phyloP scores from a whole-genome alignment of 805 yeast genomes.

The Teunomyces lycoperdinae region DNA sequence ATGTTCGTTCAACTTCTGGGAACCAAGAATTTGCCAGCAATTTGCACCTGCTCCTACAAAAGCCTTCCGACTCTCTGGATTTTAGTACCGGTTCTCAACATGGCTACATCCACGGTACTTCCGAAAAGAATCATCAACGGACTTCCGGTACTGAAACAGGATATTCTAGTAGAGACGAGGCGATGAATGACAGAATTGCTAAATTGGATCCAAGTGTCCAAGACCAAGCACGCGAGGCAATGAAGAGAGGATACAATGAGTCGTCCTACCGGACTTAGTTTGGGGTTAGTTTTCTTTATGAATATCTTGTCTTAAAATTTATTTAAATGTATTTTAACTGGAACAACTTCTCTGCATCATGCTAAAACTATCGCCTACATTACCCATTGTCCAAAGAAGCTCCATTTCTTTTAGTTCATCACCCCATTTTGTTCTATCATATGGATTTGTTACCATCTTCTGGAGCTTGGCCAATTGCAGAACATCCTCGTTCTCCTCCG shows the following conservation, averaged over 20 bases:
- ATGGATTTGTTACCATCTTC: constrained; percentile 75
- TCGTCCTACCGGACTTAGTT: constrained; percentile 13
- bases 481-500: constrained; percentile 52
- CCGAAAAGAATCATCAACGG: not conserved
- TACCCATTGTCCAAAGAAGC: constrained; percentile 51
- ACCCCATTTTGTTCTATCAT: constrained; percentile 66
- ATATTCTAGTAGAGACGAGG: constrained; percentile 35
- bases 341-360: constrained; percentile 81
- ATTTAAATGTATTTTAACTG: constrained; percentile 17
- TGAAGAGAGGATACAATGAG: constrained; percentile 38
- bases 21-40: not conserved
- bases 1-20: not conserved
- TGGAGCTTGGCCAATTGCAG: constrained; percentile 57
- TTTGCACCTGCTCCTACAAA: not conserved
- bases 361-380: constrained; percentile 48
- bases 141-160: constrained; percentile 9
- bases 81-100: not conserved
- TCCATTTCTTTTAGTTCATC: constrained; percentile 58
- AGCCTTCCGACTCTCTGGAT: not conserved
- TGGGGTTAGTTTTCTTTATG: not conserved
- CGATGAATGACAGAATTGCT: constrained; percentile 35
- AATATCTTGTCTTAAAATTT: not conserved
- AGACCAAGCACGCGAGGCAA: constrained; percentile 39
- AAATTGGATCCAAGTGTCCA: constrained; percentile 32
- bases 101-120: not conserved